phyloP scores from a whole-genome alignment of 2,329 filamentous ascomycete species.

The Hymenoscyphus repandus region DNA sequence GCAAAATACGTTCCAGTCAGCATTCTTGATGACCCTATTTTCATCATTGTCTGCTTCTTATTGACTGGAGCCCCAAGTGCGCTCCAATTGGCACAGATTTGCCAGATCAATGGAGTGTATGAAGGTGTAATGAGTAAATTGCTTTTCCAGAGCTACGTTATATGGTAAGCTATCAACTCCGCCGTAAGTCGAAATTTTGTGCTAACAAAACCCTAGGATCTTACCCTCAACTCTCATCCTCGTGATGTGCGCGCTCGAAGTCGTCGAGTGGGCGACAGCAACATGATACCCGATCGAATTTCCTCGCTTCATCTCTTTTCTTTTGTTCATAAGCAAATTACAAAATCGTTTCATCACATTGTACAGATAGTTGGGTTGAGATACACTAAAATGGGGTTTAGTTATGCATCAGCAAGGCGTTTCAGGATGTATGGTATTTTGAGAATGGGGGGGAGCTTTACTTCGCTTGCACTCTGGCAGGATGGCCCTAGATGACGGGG shows the following conservation, averaged over 20 bases:
- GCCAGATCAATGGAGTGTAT: slow-evolving; percentile 95
- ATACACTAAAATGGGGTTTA: no score
- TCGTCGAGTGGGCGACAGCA: slow-evolving; percentile 73
- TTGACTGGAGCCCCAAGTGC: slow-evolving; percentile 91
- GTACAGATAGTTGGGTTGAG: no score
- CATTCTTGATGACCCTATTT: slow-evolving; percentile 96
- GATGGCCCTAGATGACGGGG: no score
- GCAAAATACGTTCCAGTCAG: slow-evolving; percentile 90
- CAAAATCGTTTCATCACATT: no score
- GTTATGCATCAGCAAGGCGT: no score
- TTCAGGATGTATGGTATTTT: no score
- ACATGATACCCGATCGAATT: neutral
- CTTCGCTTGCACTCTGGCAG: no score
- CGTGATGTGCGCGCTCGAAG: slow-evolving; percentile 87
- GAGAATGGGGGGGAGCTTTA: no score
- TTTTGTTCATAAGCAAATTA: no score
- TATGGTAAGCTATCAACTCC: slow-evolving; percentile 59
- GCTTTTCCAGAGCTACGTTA: slow-evolving; percentile 92
- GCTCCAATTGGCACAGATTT: slow-evolving; percentile 93
- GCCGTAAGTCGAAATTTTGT: neutral
- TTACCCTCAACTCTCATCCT: slow-evolving; percentile 86
- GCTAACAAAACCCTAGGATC: slow-evolving; percentile 55
- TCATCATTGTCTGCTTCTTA: slow-evolving; percentile 95
- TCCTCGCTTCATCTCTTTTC: no score
- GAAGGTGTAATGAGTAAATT: slow-evolving; percentile 91